These are phyloP conservation scores for Arabidopsis suecica DNA, from an alignment of 345 rosid species.

Conservation along the genomic window DNA sequence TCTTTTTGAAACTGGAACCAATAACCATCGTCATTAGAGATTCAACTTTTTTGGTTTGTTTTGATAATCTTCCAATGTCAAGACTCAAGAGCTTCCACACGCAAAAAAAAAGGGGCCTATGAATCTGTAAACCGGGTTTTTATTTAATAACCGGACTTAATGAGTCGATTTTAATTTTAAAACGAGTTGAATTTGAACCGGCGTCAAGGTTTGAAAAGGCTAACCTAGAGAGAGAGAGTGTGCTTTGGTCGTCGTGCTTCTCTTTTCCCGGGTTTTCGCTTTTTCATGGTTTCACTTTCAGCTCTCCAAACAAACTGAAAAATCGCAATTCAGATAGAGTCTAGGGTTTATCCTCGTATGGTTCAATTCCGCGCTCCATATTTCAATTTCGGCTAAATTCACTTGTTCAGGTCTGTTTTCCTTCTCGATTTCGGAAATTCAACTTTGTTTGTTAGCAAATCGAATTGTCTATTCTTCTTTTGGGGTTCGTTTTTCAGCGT, in stretches of 20 bases:
- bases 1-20: neutral
- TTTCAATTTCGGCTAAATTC: slow-evolving; percentile 15
- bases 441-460: neutral
- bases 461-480: neutral
- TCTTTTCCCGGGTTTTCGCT: slow-evolving; percentile 45
- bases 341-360: slow-evolving; percentile 25
- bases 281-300: slow-evolving; percentile 25
- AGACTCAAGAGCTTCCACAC: neutral
- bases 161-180: neutral
- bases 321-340: neutral
- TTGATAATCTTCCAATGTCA: neutral
- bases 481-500: neutral
- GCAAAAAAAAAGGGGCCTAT: neutral
- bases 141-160: neutral
- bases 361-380: neutral
- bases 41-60: neutral
- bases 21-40: neutral
- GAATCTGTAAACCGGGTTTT: neutral
- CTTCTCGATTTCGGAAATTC: slow-evolving; percentile 5
- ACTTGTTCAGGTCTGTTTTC: slow-evolving; percentile 30
- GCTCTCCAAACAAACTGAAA: slow-evolving; percentile 9
- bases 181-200: slow-evolving; percentile 15
- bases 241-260: neutral
- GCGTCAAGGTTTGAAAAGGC: neutral
- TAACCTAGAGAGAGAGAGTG: neutral